These are phyloP conservation scores for Clathrospora elynae DNA, from an alignment of 2,329 filamentous ascomycete species.

Conservation along the genomic window DNA sequence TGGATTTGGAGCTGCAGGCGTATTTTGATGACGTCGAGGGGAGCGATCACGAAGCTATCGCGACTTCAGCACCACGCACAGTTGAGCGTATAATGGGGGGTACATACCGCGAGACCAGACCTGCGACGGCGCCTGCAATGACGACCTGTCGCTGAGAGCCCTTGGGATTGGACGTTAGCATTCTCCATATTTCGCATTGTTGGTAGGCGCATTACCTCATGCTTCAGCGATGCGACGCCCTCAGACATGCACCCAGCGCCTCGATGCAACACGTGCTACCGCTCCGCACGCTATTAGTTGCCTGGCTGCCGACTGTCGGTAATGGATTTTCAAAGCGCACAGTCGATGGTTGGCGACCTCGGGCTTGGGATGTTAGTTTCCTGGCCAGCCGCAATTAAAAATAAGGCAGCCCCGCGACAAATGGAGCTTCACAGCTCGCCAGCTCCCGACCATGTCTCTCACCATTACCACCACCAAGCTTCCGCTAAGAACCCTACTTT, in stretches of 20 bases:
- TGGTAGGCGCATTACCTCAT: slow-evolving; percentile 68
- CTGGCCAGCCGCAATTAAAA: slow-evolving; percentile 24
- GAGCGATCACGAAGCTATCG: slow-evolving; percentile 83
- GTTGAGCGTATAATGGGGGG: neutral
- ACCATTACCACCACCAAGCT: slow-evolving; percentile 31
- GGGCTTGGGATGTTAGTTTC: slow-evolving; percentile 24
- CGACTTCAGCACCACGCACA: slow-evolving; percentile 7
- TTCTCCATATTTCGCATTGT: too few species aligned
- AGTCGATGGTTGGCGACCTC: slow-evolving; percentile 23
- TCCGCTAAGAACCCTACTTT: slow-evolving; percentile 5
- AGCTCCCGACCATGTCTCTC: slow-evolving; percentile 35
- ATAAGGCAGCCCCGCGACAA: slow-evolving; percentile 22
- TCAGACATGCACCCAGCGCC: slow-evolving; percentile 65
- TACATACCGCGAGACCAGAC: slow-evolving; percentile 82
- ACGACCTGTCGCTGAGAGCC: slow-evolving; percentile 70
- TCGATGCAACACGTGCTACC: slow-evolving; percentile 29
- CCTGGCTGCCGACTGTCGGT: slow-evolving; percentile 21
- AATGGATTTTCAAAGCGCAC: slow-evolving; percentile 11
- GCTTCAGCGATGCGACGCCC: slow-evolving; percentile 67
- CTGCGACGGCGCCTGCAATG: slow-evolving; percentile 71
- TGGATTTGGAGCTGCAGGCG: slow-evolving; percentile 91
- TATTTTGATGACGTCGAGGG: slow-evolving; percentile 97
- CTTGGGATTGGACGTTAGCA: slow-evolving; percentile 44
- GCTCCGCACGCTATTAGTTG: slow-evolving; percentile 9
- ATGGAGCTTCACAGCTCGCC: slow-evolving; percentile 7